Conservation (phyloP, 1,284 basidiomycete species). For the Sporisorium graminicola region DNA sequence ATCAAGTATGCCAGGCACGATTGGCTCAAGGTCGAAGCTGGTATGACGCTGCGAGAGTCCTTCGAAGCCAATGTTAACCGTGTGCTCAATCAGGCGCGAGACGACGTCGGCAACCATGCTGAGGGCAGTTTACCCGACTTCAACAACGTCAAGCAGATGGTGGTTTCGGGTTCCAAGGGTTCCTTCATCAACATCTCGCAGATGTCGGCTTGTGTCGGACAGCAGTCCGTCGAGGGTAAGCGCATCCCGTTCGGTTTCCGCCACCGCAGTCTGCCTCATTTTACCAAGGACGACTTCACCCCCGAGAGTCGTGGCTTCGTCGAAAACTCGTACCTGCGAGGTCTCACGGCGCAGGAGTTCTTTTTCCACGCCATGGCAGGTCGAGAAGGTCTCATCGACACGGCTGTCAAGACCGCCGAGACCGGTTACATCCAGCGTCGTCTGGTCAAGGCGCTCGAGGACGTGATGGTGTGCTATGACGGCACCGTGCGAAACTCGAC, state of each 20-base stretch:
- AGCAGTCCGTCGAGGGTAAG: constrained; percentile 97
- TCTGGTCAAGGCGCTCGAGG: constrained; percentile 96
- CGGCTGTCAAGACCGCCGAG: constrained; percentile 99
- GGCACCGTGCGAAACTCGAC: constrained; percentile 95
- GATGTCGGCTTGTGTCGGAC: constrained; percentile 99
- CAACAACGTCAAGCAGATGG: constrained; percentile 99
- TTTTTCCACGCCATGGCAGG: constrained; percentile 99
- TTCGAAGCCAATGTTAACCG: constrained; percentile 93
- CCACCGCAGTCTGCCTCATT: constrained; percentile 95
- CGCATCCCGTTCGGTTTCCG: constrained; percentile 98
- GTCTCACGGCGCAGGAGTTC: constrained; percentile 97
- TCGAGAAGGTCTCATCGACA: constrained; percentile 98
- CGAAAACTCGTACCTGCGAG: constrained; percentile 98
- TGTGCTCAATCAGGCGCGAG: constrained; percentile 94
- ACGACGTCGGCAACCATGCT: constrained; percentile 92
- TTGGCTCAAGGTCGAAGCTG: constrained; percentile 73
- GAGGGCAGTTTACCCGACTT: constrained; percentile 96
- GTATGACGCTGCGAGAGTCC: constrained; percentile 99
- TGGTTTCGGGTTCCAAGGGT: constrained; percentile 97
- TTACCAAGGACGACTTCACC: constrained; percentile 98
- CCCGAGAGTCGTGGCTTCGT: constrained; percentile 99
- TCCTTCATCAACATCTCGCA: constrained; percentile 96
- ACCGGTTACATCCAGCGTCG: constrained; percentile 99
- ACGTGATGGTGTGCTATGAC: constrained; percentile 97
- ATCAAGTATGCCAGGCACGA: constrained; percentile 67